phyloP scores from a whole-genome alignment of 179 eudicot genomes.

The Sideroxylon spinosum region DNA sequence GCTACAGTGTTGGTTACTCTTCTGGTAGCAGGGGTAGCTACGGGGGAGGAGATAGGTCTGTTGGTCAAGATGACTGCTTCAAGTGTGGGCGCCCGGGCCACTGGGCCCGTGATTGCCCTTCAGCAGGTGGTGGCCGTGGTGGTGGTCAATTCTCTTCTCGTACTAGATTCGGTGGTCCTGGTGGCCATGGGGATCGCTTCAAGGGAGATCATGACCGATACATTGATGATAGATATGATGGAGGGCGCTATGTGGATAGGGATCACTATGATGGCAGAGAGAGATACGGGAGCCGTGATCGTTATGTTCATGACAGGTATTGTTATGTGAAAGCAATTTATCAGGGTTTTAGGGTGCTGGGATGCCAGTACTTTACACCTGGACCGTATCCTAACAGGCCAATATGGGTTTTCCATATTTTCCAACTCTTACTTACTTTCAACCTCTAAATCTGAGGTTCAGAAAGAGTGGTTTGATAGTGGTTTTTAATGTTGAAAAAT shows the following conservation, averaged over 20 bases:
- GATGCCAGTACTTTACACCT: background rate
- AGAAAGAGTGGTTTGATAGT: background rate
- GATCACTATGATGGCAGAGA: constrained; percentile 50
- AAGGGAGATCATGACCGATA: constrained; percentile 50
- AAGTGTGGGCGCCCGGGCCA: constrained; percentile 70
- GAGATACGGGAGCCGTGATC: constrained; percentile 44
- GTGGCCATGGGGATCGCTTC: constrained; percentile 50
- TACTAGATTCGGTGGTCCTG: constrained; percentile 45
- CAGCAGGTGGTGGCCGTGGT: constrained; percentile 47
- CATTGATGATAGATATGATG: constrained; percentile 55
- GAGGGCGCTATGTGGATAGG: constrained; percentile 41
- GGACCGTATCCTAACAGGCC: background rate
- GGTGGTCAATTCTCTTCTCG: constrained; percentile 42
- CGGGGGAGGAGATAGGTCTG: constrained; percentile 47
- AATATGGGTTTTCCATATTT: background rate
- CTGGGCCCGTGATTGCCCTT: constrained; percentile 74
- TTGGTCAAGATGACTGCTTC: constrained; percentile 53
- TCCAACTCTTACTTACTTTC: background rate
- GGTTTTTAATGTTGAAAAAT: background rate
- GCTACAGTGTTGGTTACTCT: constrained; percentile 42
- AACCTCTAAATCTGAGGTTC: background rate
- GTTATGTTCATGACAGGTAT: constrained; percentile 48
- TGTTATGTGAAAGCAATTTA: background rate
- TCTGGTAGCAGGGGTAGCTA: constrained; percentile 47
- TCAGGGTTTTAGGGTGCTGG: background rate